Conservation (phyloP, 495 filamentous ascomycete genomes). For the Beverwykella pulmonaria region DNA sequence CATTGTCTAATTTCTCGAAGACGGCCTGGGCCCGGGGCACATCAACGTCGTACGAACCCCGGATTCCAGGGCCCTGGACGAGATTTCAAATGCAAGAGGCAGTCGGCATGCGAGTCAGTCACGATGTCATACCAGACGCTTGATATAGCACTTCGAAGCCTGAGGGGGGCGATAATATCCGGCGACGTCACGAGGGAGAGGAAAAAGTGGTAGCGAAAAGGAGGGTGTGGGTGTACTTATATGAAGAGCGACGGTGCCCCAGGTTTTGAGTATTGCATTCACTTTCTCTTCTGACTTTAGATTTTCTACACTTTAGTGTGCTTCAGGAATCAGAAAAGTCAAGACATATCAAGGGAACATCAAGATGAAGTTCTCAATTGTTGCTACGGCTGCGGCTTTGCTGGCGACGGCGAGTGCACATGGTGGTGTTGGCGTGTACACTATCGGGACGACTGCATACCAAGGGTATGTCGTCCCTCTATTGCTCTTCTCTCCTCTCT, state of each 20-base stretch:
- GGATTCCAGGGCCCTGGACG: constrained; percentile 25
- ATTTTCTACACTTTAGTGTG: constrained; percentile 15
- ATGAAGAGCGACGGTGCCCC: constrained; percentile 13
- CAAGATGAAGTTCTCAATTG: constrained; percentile 28
- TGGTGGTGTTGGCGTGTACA: constrained; percentile 37
- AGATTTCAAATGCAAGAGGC: not conserved
- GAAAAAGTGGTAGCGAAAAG: constrained; percentile 5
- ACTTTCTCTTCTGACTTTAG: not conserved
- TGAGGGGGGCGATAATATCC: constrained; percentile 22
- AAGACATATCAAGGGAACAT: not conserved
- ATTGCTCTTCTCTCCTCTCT: not conserved
- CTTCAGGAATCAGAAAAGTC: constrained; percentile 2
- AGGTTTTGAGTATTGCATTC: constrained; percentile 7
- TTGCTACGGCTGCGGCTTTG: constrained; percentile 23
- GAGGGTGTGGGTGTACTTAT: constrained; percentile 7
- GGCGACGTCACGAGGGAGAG: constrained; percentile 19
- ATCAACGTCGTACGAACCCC: constrained; percentile 14
- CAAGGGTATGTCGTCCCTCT: constrained; percentile 26
- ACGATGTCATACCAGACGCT: not conserved
- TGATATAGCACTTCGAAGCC: not conserved
- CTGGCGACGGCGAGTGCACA: constrained; percentile 30
- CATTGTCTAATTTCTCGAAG: not conserved
- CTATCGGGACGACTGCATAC: constrained; percentile 29
- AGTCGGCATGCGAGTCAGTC: not conserved
- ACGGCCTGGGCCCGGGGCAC: no score